These are phyloP conservation scores for Sarocladium kiliense DNA, from an alignment of 2,329 filamentous ascomycete species.

Conservation along the genomic window DNA sequence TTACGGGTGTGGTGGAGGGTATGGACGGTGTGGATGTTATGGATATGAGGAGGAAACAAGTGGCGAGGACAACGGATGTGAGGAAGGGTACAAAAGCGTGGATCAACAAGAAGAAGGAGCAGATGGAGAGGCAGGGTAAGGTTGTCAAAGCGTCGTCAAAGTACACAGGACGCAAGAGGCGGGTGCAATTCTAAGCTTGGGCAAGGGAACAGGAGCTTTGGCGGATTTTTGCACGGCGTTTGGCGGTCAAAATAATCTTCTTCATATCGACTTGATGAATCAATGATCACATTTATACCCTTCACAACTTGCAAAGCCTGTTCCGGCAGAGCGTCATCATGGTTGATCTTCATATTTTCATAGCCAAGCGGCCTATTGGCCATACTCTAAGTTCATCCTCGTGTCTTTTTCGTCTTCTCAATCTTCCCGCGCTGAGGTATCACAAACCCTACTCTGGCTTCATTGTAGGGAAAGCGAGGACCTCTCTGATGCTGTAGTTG, in stretches of 20 bases:
- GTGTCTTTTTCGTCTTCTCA: slow-evolving; percentile 13
- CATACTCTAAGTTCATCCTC: neutral
- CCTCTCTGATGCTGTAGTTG: slow-evolving; percentile 91
- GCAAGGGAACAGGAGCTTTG: neutral
- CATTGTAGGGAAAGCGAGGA: slow-evolving; percentile 96
- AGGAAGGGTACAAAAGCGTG: slow-evolving; percentile 82
- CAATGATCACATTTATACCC: slow-evolving; percentile 7
- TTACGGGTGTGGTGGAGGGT: slow-evolving; percentile 81
- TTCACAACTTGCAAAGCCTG: neutral
- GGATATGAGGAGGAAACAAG: slow-evolving; percentile 56
- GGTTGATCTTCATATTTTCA: slow-evolving; percentile 5
- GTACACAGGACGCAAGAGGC: slow-evolving; percentile 87
- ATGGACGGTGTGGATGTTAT: slow-evolving; percentile 85
- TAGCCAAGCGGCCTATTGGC: slow-evolving; percentile 5
- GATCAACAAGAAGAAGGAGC: slow-evolving; percentile 83
- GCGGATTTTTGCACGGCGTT: slow-evolving; percentile 5
- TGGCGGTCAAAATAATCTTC: slow-evolving; percentile 2
- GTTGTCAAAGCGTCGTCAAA: slow-evolving; percentile 88
- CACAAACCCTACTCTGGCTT: slow-evolving; percentile 64
- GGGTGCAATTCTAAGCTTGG: slow-evolving; percentile 60
- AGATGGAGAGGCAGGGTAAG: slow-evolving; percentile 93
- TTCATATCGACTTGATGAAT: neutral
- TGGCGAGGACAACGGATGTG: slow-evolving; percentile 41
- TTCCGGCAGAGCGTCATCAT: neutral
- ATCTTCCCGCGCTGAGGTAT: slow-evolving; percentile 35